A percentile compares a stretch with the other conserved stretches of the same genome.
These are phyloP conservation scores for Cenchrus americanus DNA, from an alignment of 176 grass and related monocot genomes.

Conservation along the genomic window DNA sequence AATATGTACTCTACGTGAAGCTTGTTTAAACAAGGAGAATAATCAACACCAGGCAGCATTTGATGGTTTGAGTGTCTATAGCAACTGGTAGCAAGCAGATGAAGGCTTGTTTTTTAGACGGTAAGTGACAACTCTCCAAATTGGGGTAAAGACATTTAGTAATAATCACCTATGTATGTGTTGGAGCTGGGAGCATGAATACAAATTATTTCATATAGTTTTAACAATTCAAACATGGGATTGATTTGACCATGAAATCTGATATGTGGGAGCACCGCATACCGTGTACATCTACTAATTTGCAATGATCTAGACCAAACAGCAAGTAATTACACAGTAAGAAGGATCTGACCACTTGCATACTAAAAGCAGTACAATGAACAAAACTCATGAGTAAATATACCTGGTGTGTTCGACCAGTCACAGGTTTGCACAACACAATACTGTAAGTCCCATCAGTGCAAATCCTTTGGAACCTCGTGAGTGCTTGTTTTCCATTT, in stretches of 20 bases:
- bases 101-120: not conserved
- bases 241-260: not conserved
- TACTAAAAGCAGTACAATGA: not conserved
- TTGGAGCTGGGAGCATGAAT: not conserved
- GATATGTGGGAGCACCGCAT: not conserved
- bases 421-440: slow-evolving; percentile 91
- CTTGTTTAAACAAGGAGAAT: not conserved
- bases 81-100: not conserved
- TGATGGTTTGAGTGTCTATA: not conserved
- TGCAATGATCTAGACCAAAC: not conserved
- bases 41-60: not conserved
- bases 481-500: slow-evolving; percentile 82
- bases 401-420: slow-evolving; percentile 99
- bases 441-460: slow-evolving; percentile 75
- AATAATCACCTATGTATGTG: not conserved
- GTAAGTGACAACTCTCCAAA: not conserved
- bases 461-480: slow-evolving; percentile 81
- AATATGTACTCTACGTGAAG: not conserved
- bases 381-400: slow-evolving; percentile 2
- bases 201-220: not conserved
- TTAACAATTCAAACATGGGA: not conserved
- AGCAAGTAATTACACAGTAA: not conserved
- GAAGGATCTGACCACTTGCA: not conserved
- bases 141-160: not conserved
- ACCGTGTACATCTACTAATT: not conserved